These are phyloP conservation scores for Dendryphion nanum DNA, from an alignment of 2,329 filamentous ascomycete species.

Conservation along the genomic window DNA sequence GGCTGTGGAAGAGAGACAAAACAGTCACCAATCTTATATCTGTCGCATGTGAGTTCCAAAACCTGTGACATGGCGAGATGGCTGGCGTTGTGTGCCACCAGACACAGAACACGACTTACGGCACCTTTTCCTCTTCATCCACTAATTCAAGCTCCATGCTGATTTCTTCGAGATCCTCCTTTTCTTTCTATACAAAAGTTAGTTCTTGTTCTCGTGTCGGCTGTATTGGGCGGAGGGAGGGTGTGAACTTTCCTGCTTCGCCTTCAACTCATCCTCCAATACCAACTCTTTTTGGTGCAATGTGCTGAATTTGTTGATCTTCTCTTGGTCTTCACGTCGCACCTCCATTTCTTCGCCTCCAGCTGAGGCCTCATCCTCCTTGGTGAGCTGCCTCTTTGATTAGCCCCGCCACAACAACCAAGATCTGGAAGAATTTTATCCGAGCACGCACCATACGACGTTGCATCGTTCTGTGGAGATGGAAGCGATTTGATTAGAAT, in stretches of 20 bases:
- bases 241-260: constrained; percentile 66
- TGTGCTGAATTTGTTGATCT: constrained; percentile 96
- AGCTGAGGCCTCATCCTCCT: constrained; percentile 78
- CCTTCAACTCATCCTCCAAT: constrained; percentile 76
- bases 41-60: constrained; percentile 42
- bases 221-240: background rate
- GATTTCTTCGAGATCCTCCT: constrained; percentile 94
- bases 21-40: constrained; percentile 94
- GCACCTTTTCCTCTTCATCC: constrained; percentile 90
- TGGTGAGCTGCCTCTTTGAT: constrained; percentile 68
- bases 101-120: constrained; percentile 70
- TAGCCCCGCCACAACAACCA: background rate
- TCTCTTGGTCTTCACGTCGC: constrained; percentile 94
- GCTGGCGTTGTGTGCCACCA: no score
- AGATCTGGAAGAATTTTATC: background rate
- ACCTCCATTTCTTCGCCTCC: constrained; percentile 82
- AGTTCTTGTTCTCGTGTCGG: background rate
- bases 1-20: constrained; percentile 84
- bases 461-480: constrained; percentile 1
- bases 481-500: no score
- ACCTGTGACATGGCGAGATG: no score
- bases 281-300: constrained; percentile 81
- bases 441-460: background rate
- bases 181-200: constrained; percentile 72
- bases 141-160: constrained; percentile 88